Base-by-base conservation (phyloP, 345 rosid genomes). In the Melastoma malabathricum region DNA sequence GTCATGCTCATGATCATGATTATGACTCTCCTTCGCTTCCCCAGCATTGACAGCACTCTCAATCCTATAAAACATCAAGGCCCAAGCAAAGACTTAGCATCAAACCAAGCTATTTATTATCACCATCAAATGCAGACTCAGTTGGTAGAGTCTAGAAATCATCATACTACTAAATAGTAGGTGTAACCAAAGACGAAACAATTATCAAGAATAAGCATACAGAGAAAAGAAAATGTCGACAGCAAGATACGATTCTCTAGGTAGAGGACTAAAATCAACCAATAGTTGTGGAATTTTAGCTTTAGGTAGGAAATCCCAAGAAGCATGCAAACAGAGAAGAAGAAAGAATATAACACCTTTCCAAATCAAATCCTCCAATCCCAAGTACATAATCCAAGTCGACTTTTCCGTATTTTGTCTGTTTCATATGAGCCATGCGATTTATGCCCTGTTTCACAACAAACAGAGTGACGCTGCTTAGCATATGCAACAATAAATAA, bases 321-420 rank as follows among this genome's bases (percentile, higher is more conserved):
- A 5, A 8, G 15, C 47, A 18, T 15, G 15, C 52, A 16, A 56
- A 48, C 41, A 59, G 43, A 38, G 52, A 52, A 61, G 25, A 22
- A 22, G 25, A 22, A 20, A 20, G 46, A 23, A 50, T 52, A 68
- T 68, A 38, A 50, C 55, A 90, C 96, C 98, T 82, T 70, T 84
- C 98, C 59, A 90, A 68, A 75, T 90, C 96, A 75, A 86, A 90
- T 69, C 98, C 98, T 54, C 98, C 92, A 71, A 90, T 81, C 47
- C 98, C 94, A 73, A 90, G 94, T 72, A 86, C 96, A 72, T 84
- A 86, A 57, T 84, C 96, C 78, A 86, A 71, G 81, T 90, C 86
- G 68, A 86, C 93, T 52, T 86, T 77, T 62, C 98, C 96, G 63
- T 68, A 86, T 60, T 77, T 73, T 47, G 98, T 84, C 46, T 59